Base-by-base conservation (phyloP, 108 stramenopile species). In the Cyclotella kingstonii region DNA sequence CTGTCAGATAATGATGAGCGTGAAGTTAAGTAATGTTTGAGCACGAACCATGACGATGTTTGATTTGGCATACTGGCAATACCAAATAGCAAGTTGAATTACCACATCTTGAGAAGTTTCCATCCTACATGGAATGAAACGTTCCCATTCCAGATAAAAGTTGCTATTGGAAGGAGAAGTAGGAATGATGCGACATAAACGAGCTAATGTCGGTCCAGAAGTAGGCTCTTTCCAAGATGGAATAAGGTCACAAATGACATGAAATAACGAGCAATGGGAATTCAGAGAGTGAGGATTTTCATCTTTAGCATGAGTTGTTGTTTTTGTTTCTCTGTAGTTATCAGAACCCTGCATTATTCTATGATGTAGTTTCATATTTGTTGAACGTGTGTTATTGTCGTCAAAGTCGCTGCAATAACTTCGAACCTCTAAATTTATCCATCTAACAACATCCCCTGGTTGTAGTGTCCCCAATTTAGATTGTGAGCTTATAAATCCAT, bases 361-460 rank as follows among this genome's bases (percentile, higher is more conserved):
- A 18, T 17, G n/a, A n/a, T n/a, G n/a, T n/a, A n/a, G 28, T 39
- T 14, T 18, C 28, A 10, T 5, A 49, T 57, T 47, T 49, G 28
- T 42, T 45, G 26, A 23, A 18, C 26, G 47, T 2, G 1, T 22
- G 35, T 25, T 22, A 18, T 12, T 15, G 36, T 38, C 25, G 10
- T 49, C 25, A 23, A 39, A 17, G 18, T 21, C 35, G 21, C 56
- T 44, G 42, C 54, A 25, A 61, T 30, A 35, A 25, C 55, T 57
- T n/a, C 65, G 52, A 15, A 74, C 59, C 45, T 74, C 73, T 29
- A 74, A 47, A 48, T 60, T 41, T 56, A 66, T 66, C 36, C 45
- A 66, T 12, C 73, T 50, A 46, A 74, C 52, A 19, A 66, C 52
- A 61, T 74, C 73, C 50, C 73, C 73, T 21, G 73, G 53, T 26